Evolutionary conservation across 2,329 filamentous ascomycete species (phyloP), one percentile per base, ranked within the genome.

Genomic region (Ascochyta koolunga): DNA sequence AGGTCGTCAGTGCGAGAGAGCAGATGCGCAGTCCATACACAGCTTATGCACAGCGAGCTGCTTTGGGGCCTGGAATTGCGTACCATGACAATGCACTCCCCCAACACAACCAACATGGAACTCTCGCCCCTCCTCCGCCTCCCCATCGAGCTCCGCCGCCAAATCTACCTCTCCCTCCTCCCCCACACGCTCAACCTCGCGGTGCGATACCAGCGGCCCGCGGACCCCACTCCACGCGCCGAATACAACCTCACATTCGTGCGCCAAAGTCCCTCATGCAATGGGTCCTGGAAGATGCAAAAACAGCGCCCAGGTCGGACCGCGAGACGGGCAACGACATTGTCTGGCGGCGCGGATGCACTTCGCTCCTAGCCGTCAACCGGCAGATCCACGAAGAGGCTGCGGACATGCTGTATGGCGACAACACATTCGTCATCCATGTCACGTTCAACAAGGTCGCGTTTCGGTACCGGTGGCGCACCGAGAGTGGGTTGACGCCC

Each of bases 401-500:
- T 41, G 72, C 74, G 5, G 73, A 76, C 19, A 61, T 79, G 50
- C 58, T 82, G n/a, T 82, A 82, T 50, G 77, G 78, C 11, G 62
- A 70, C 24, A 80, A 76, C 50, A 76, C 70, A 0, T 82, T 82
- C 61, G 72, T 79, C 18, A 57, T 82, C 2, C 76, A 79, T 56
- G 66, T 81, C 11, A 72, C 71, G 5, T 81, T 77, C 56, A 66
- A 74, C 37, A 63, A 62, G n/a, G 76, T 81, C 35, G 68, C 69
- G 6, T 81, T 81, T 40, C 68, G 75, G 16, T 78, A 76, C 54
- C 70, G 75, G 7, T 81, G 77, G 73, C 62, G 77, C 19, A 65
- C 78, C n/a, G 67, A 72, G 18, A 76, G 74, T 4, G 69, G 78
- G 44, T 61, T 79, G 33, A 74, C 76, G 25, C 78, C 77, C 1